phyloP scores from a whole-genome alignment of 805 yeast genomes.

The Ogataea parapolymorpha region DNA sequence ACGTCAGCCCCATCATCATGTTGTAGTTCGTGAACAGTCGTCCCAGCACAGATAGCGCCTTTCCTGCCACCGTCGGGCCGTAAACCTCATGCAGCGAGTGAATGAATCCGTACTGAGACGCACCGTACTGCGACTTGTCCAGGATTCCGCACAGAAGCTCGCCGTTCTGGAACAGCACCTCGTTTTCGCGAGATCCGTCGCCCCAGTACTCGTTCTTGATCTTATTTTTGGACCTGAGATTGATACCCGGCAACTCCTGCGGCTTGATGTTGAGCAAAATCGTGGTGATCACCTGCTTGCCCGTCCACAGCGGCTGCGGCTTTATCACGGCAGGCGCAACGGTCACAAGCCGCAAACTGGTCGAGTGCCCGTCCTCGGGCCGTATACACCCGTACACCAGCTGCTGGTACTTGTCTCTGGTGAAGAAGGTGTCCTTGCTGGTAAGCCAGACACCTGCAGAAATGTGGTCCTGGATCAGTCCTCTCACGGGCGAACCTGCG shows the following conservation, averaged over 20 bases:
- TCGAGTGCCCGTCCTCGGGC: conserved; percentile 96
- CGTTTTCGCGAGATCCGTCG: conserved; percentile 74
- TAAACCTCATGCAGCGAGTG: conserved; percentile 96
- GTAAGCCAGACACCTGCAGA: conserved; percentile 99
- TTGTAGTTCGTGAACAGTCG: conserved; percentile 92
- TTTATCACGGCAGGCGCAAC: conserved; percentile 86
- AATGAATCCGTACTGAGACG: conserved; percentile 93
- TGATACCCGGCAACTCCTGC: conserved; percentile 83
- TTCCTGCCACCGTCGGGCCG: conserved; percentile 88
- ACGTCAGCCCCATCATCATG: conserved; percentile 89
- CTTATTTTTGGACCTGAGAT: conserved; percentile 79
- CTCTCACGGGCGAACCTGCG: conserved; percentile 97
- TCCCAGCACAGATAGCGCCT: conserved; percentile 87
- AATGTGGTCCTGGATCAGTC: conserved; percentile 97
- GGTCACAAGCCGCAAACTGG: conserved; percentile 61
- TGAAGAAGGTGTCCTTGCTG: conserved; percentile 85
- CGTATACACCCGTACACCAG: conserved; percentile 89
- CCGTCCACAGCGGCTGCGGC: conserved; percentile 94
- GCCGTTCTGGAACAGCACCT: conserved; percentile 82
- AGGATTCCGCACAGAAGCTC: conserved; percentile 87
- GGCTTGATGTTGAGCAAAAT: conserved; percentile 87
- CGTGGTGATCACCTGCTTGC: conserved; percentile 95
- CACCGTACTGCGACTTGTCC: conserved; percentile 98
- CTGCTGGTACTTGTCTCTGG: conserved; percentile 90
- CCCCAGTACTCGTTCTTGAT: conserved; percentile 96